A percentile compares a stretch with the other conserved stretches of the same genome.
Conservation (phyloP, 352 stramenopile genomes). For the Plasmopara halstedii region DNA sequence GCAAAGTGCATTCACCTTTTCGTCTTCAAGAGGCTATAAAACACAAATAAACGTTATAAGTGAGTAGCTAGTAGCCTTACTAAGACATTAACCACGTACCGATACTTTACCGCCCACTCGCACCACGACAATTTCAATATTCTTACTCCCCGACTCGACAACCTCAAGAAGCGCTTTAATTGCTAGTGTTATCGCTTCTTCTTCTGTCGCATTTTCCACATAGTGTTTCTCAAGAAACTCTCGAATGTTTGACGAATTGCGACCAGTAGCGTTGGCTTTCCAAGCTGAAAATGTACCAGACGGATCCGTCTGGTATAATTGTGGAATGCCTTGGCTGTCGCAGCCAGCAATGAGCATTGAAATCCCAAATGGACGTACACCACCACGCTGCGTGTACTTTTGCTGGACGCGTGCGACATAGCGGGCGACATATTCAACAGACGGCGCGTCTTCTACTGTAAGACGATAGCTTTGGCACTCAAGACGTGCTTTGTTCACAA, state of each 20-base stretch:
- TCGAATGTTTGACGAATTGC: conserved; percentile 95
- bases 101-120: conserved; percentile 56
- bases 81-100: conserved; percentile 50
- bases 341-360: conserved; percentile 96
- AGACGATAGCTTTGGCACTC: conserved; percentile 98
- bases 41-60: neutral
- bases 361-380: conserved; percentile 98
- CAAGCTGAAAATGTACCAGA: conserved; percentile 96
- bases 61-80: too few species aligned
- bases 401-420: conserved; percentile 98
- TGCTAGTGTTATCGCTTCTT: conserved; percentile 88
- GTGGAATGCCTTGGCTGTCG: conserved; percentile 84
- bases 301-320: conserved; percentile 98
- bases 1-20: conserved; percentile 76
- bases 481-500: conserved; percentile 95
- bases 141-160: conserved; percentile 97
- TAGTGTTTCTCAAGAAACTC: conserved; percentile 99
- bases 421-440: conserved; percentile 96
- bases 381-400: conserved; percentile 96
- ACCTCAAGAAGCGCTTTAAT: conserved; percentile 97
- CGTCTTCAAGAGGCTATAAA: conserved; percentile 52
- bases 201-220: conserved; percentile 86
- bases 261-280: conserved; percentile 97
- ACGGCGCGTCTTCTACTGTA: conserved; percentile 91
- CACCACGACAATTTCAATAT: conserved; percentile 98